Evolutionary conservation across 352 stramenopile genomes (phyloP).

Genomic region (Globisporangium okanoganense): DNA sequence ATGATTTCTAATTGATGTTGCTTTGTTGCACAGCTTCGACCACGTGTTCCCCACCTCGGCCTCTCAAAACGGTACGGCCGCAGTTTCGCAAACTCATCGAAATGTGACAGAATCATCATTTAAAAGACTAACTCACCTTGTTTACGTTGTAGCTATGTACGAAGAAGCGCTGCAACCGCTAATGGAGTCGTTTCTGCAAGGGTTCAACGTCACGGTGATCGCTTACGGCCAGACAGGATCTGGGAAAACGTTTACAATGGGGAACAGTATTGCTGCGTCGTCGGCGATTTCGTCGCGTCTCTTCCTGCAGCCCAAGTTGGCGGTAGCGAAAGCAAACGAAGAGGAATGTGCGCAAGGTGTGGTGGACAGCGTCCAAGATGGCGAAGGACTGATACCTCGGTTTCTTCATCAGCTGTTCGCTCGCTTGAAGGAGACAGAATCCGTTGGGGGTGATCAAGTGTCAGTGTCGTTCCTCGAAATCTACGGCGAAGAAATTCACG

Average conservation of each 20-base stretch:
- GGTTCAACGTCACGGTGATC: conserved; percentile 88
- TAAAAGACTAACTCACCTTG: background rate
- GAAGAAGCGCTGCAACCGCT: conserved; percentile 67
- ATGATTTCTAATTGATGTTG: background rate
- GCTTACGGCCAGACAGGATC: conserved; percentile 85
- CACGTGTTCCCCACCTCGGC: conserved; percentile 66
- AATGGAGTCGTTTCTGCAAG: conserved; percentile 81
- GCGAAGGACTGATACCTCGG: conserved; percentile 80
- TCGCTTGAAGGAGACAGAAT: conserved; percentile 32
- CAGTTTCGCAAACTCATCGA: background rate
- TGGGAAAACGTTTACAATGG: conserved; percentile 86
- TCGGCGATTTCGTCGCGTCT: conserved; percentile 33
- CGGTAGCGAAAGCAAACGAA: background rate
- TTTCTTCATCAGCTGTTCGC: conserved; percentile 80
- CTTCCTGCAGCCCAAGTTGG: conserved; percentile 19
- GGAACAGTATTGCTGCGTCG: conserved; percentile 55
- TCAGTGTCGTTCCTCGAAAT: conserved; percentile 95
- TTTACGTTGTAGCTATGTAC: conserved; percentile 46
- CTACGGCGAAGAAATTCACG: conserved; percentile 96
- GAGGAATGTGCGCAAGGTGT: too few relatives aligned
- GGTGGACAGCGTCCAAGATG: conserved; percentile 28
- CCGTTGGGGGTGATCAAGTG: conserved; percentile 32
- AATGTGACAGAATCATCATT: background rate
- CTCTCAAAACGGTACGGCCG: conserved; percentile 37
- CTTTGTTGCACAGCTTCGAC: conserved; percentile 51